Conservation (phyloP, 78 protist genomes). For the Fonticula alba region DNA sequence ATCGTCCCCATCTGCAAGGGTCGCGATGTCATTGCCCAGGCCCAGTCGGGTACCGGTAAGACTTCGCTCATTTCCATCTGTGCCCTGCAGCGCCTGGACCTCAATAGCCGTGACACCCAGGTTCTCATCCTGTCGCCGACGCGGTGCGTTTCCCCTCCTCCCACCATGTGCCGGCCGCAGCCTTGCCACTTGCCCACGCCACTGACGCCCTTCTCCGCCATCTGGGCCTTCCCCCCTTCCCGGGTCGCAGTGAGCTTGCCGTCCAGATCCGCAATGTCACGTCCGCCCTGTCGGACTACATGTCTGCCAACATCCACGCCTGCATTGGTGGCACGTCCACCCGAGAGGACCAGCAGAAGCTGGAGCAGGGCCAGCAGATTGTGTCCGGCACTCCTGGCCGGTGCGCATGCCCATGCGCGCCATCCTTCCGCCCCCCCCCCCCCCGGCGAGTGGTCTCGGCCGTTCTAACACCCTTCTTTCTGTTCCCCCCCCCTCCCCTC, state of each 20-base stretch:
- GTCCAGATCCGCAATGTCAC: conserved; percentile 77
- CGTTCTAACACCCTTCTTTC: neutral
- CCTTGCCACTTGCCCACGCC: too few relatives aligned
- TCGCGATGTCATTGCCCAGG: conserved; percentile 96
- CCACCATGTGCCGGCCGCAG: too few relatives aligned
- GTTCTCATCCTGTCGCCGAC: conserved; percentile 90
- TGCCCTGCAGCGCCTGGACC: conserved; percentile 59
- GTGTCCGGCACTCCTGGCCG: conserved; percentile 97
- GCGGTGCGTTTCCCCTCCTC: too few relatives aligned
- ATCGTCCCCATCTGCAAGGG: conserved; percentile 82
- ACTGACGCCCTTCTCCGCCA: too few relatives aligned
- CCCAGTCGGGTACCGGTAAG: conserved; percentile 89
- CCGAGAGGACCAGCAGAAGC: conserved; percentile 59
- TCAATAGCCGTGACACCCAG: conserved; percentile 47
- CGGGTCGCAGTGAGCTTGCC: conserved; percentile 70
- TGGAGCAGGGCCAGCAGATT: conserved; percentile 64
- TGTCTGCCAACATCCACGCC: conserved; percentile 60
- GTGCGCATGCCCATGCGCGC: conserved; percentile 9
- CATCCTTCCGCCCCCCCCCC: conserved; percentile 4
- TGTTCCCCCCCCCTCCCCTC: neutral
- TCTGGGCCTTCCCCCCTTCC: too few relatives aligned
- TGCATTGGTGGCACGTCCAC: conserved; percentile 87
- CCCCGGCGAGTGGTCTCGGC: neutral
- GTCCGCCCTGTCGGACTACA: conserved; percentile 66
- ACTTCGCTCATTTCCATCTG: conserved; percentile 82